Evolutionary conservation across 805 yeast species (phyloP).

Genomic region (Schwanniomyces polymorphus): DNA sequence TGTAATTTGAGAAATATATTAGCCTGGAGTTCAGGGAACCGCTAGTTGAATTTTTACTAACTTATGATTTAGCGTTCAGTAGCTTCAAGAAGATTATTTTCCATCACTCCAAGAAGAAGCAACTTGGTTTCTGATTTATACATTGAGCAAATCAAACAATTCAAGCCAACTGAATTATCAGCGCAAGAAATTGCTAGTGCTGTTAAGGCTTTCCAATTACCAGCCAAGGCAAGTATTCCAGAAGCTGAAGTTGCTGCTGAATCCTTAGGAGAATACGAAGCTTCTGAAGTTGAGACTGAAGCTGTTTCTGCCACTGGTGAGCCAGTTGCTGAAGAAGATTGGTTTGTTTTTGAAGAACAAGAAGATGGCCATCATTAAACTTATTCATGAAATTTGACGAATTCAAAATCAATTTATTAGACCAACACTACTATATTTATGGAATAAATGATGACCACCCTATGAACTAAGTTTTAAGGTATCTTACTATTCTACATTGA

Average conservation of each 20-base stretch:
- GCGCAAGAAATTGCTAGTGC: slow-evolving; percentile 74
- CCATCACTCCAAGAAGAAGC: slow-evolving; percentile 42
- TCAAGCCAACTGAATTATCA: slow-evolving; percentile 78
- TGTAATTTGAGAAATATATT: slow-evolving; percentile 8
- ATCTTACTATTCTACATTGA: neutral
- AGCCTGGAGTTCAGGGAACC: neutral
- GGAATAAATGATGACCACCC: neutral
- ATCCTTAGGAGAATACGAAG: slow-evolving; percentile 67
- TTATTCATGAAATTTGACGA: slow-evolving; percentile 3
- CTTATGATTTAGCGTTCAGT: slow-evolving; percentile 25
- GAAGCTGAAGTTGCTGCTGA: slow-evolving; percentile 67
- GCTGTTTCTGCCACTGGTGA: slow-evolving; percentile 36
- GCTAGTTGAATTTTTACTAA: slow-evolving; percentile 3
- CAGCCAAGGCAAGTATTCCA: slow-evolving; percentile 77
- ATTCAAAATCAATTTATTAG: neutral
- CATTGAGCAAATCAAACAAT: slow-evolving; percentile 80
- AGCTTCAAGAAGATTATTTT: slow-evolving; percentile 41
- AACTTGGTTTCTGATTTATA: slow-evolving; percentile 83
- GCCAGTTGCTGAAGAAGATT: slow-evolving; percentile 60
- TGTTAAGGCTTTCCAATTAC: slow-evolving; percentile 82
- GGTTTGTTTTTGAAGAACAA: slow-evolving; percentile 77
- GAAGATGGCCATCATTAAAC: slow-evolving; percentile 55
- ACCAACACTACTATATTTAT: slow-evolving; percentile 1
- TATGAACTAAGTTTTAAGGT: neutral
- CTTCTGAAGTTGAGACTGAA: slow-evolving; percentile 70